These are phyloP conservation scores for Danielia reshetovae DNA, from an alignment of 805 yeast genomes.

Conservation along the genomic window DNA sequence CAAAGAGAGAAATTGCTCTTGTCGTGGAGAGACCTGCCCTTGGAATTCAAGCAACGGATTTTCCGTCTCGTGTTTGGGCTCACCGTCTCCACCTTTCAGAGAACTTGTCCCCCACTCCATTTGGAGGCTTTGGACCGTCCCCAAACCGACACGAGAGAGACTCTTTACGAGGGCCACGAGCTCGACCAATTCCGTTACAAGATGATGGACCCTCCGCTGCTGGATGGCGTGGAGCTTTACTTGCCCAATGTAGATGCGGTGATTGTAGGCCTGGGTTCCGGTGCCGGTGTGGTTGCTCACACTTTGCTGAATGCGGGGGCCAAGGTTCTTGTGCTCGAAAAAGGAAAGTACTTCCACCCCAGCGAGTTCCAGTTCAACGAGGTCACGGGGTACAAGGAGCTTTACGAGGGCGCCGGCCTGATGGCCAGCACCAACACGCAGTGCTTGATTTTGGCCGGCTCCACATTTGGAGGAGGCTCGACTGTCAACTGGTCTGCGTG, in stretches of 20 bases:
- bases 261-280: constrained; percentile 51
- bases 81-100: constrained; percentile 22
- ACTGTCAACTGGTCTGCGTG: constrained; percentile 58
- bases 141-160: constrained; percentile 25
- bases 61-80: constrained; percentile 26
- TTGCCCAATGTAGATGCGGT: constrained; percentile 41
- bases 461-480: constrained; percentile 56
- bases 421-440: constrained; percentile 33
- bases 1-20: constrained; percentile 31
- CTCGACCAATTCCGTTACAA: constrained; percentile 25
- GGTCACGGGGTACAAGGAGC: constrained; percentile 26
- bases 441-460: constrained; percentile 42
- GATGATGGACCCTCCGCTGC: constrained; percentile 28
- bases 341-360: constrained; percentile 41
- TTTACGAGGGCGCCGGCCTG: constrained; percentile 40
- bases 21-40: constrained; percentile 40
- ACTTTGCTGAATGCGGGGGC: constrained; percentile 41
- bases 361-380: constrained; percentile 36
- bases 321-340: constrained; percentile 45
- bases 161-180: constrained; percentile 22
- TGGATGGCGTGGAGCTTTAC: constrained; percentile 27
- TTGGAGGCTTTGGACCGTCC: constrained; percentile 38
- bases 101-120: constrained; percentile 30
- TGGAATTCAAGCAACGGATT: constrained; percentile 32
- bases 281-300: constrained; percentile 52